Evolutionary conservation across 306 rosid species (phyloP), one percentile per base, ranked within the genome.

Genomic region (Trifolium pratense): DNA sequence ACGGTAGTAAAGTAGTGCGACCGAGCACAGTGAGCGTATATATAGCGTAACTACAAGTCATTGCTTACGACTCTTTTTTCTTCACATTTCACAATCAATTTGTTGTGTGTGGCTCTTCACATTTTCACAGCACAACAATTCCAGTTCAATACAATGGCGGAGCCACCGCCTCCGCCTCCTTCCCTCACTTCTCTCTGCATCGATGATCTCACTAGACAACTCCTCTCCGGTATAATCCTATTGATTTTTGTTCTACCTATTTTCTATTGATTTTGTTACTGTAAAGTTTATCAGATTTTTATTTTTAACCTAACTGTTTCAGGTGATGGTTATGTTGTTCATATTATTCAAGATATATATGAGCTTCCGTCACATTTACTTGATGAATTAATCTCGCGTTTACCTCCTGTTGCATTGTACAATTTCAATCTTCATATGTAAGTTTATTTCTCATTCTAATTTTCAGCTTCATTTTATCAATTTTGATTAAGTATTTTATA

Each of bases 101-200:
- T 4, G 0, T 12, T 29, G 18, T 9, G 20, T 53, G 8, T 13
- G n/a, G n/a, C 4, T 13, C 61, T 55, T 61, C 42, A 7, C n/a
- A 6, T 59, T 21, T 59, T 62, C 68, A 46, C 39, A 15, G 18
- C 23, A 42, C 21, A 16, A 3, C 43, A 29, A 7, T 57, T 16
- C 49, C 17, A 9, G 13, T 13, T 21, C 8, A 60, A 31, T 51
- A 10, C 63, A 18, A 80, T 89, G 96, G 79, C 25, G 63, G 63
- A 78, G 29, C 14, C 25, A 11, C 12, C 26, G 55, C 17, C 7
- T 20, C 25, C 59, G 71, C 80, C 73, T 80, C 88, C 91, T 1
- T 85, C 97, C 45, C 80, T 93, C 56, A 34, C 76, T 52, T 74
- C 57, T 75, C 75, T 93, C 21, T 91, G 98, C 87, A 7, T 83